These are phyloP conservation scores for Kurtzmaniella quercitrusa DNA, from an alignment of 1,139 yeast genomes.

Conservation along the genomic window DNA sequence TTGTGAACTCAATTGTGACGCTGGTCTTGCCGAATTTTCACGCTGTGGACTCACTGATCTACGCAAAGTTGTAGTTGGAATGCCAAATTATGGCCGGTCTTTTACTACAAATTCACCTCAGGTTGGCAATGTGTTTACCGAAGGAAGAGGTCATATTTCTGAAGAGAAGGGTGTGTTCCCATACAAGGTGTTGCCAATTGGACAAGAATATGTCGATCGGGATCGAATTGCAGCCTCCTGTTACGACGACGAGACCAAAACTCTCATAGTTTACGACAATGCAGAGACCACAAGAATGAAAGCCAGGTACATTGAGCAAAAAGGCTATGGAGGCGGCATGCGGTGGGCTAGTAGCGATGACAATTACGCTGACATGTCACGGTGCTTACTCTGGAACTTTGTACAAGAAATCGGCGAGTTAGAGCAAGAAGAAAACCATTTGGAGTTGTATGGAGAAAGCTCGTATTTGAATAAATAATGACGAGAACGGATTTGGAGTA, in stretches of 20 bases:
- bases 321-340: conserved; percentile 74
- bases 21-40: conserved; percentile 44
- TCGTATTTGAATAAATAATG: conserved; percentile 10
- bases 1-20: conserved; percentile 43
- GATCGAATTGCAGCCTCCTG: conserved; percentile 56
- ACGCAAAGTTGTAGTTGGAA: conserved; percentile 67
- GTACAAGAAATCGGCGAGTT: conserved; percentile 38
- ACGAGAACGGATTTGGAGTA: no score
- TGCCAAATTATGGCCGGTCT: conserved; percentile 83
- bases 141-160: conserved; percentile 42
- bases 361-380: conserved; percentile 17
- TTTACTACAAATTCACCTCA: conserved; percentile 44
- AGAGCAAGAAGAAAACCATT: conserved; percentile 13
- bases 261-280: conserved; percentile 66
- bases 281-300: conserved; percentile 49
- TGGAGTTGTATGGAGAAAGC: conserved; percentile 15
- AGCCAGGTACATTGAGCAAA: conserved; percentile 50
- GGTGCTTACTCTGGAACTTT: conserved; percentile 40
- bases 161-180: conserved; percentile 48
- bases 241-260: conserved; percentile 33
- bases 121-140: conserved; percentile 41
- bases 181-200: conserved; percentile 49
- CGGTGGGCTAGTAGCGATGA: conserved; percentile 96
- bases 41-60: conserved; percentile 37
- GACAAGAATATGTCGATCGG: conserved; percentile 47